These are phyloP conservation scores for Ceratorhiza oryzae-sativae DNA, from an alignment of 1,284 basidiomycete species.

Conservation along the genomic window DNA sequence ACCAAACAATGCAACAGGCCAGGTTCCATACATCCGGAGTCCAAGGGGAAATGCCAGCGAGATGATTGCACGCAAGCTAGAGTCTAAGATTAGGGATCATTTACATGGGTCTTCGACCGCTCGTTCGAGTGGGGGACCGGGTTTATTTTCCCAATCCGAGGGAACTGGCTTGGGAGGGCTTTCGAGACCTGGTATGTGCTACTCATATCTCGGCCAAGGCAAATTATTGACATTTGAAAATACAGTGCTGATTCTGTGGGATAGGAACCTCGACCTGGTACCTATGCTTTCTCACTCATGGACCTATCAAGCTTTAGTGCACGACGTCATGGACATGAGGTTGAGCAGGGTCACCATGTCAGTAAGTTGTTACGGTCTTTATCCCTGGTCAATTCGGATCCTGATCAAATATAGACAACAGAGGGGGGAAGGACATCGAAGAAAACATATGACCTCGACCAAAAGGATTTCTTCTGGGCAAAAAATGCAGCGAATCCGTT, in stretches of 20 bases:
- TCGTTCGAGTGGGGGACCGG: constrained; percentile 51
- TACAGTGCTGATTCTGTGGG: constrained; percentile 88
- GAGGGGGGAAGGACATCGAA: constrained; percentile 70
- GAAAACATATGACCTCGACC: constrained; percentile 94
- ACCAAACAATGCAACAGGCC: constrained; percentile 59
- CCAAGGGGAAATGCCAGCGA: constrained; percentile 97
- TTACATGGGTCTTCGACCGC: constrained; percentile 46
- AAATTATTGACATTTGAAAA: neutral
- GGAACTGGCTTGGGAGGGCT: constrained; percentile 55
- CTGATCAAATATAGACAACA: constrained; percentile 51
- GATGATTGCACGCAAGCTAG: constrained; percentile 96
- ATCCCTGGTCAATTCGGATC: neutral
- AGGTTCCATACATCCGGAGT: constrained; percentile 93
- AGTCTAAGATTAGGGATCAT: constrained; percentile 89
- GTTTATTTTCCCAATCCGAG: constrained; percentile 71
- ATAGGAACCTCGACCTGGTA: constrained; percentile 94
- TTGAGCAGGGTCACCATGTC: constrained; percentile 92
- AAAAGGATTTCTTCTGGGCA: constrained; percentile 99
- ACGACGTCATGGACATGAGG: constrained; percentile 97
- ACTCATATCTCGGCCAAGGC: neutral
- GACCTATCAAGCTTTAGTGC: constrained; percentile 99
- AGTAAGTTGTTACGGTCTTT: constrained; percentile 48
- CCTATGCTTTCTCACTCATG: constrained; percentile 97
- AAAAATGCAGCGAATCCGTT: constrained; percentile 97
- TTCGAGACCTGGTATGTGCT: constrained; percentile 71